Base-by-base conservation (phyloP, 2,329 filamentous ascomycete species). In the Plenodomus biglobosus region DNA sequence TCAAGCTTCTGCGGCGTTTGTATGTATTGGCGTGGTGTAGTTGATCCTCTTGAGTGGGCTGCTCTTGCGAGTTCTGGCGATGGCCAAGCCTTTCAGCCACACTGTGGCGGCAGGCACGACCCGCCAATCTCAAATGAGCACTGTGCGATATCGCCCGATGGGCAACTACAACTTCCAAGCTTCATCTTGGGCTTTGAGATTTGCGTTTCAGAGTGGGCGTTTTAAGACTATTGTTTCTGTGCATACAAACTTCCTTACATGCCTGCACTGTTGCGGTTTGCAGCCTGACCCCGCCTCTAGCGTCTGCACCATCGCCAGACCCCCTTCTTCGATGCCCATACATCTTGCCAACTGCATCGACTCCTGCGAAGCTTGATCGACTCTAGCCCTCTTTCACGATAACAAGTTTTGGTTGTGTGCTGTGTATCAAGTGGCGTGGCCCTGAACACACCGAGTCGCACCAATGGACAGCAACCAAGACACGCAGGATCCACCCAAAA, bases 21-120 rank as follows among this genome's bases (percentile, higher is more conserved):
- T 56, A 44, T 53, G 62, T 56, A 62, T 50, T 51, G 56, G 39
- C 37, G 53, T 58, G 43, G 50, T 58, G 38, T 46, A 53, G 48
- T 53, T 52, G 41, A 42, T 47, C 42, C 42, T 40, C 45, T 39
- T 58, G n/a, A 50, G 56, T 61, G 58, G 58, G 58, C 52, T 49
- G 51, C 42, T 34, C 32, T 24, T 44, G 48, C 48, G 48, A 46
- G 43, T 51, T 46, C 40, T 42, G 24, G 13, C 27, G 27, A 32
- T 32, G 48, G 35, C 49, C 49, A 39, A 52, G 49, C 49, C 44
- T 52, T 52, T 44, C 45, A 46, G 44, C 44, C 44, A 42, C 40
- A 8, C 27, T 38, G 37, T 32, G n/a, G 30, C 1, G 37, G 19
- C 36, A 7, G 2, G 15, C 24, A 21, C 24, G 18, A 19, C 27